phyloP scores from a whole-genome alignment of 352 stramenopile genomes.

The Phytophthora multivora region DNA sequence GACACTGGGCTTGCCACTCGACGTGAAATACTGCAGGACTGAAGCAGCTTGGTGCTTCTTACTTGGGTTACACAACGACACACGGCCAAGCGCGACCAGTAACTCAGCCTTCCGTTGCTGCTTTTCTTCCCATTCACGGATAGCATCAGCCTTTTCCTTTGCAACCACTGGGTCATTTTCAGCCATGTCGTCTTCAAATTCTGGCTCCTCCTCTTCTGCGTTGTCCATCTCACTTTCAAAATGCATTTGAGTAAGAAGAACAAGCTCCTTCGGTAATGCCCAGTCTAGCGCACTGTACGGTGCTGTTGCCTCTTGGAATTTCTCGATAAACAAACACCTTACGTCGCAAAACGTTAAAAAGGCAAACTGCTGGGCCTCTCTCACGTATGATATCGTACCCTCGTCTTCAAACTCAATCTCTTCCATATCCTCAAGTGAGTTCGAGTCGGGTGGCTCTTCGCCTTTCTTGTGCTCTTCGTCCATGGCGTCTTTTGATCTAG shows the following conservation, averaged over 20 bases:
- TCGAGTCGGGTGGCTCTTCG: slow-evolving; percentile 10
- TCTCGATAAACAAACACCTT: slow-evolving; percentile 84
- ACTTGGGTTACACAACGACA: slow-evolving; percentile 81
- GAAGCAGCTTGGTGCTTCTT: slow-evolving; percentile 82
- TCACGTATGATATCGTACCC: slow-evolving; percentile 55
- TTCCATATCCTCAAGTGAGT: slow-evolving; percentile 55
- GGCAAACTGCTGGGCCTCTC: slow-evolving; percentile 60
- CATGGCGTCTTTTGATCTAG: slow-evolving; percentile 31
- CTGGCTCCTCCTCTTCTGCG: slow-evolving; percentile 50
- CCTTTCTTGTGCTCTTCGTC: slow-evolving; percentile 44
- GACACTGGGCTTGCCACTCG: slow-evolving; percentile 49
- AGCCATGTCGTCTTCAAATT: slow-evolving; percentile 34
- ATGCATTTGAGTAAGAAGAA: slow-evolving; percentile 80
- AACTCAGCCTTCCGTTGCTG: slow-evolving; percentile 66
- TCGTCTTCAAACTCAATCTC: slow-evolving; percentile 72
- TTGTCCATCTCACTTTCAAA: slow-evolving; percentile 82
- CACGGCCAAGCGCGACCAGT: slow-evolving; percentile 67
- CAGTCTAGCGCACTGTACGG: slow-evolving; percentile 75
- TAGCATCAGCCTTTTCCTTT: slow-evolving; percentile 30
- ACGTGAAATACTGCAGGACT: slow-evolving; percentile 72
- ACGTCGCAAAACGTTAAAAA: slow-evolving; percentile 85
- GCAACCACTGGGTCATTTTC: slow-evolving; percentile 16
- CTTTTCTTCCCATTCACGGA: slow-evolving; percentile 32
- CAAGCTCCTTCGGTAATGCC: slow-evolving; percentile 66
- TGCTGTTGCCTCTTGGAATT: slow-evolving; percentile 62